These are phyloP conservation scores for Candida gorgasii DNA, from an alignment of 805 yeast genomes.

Conservation along the genomic window DNA sequence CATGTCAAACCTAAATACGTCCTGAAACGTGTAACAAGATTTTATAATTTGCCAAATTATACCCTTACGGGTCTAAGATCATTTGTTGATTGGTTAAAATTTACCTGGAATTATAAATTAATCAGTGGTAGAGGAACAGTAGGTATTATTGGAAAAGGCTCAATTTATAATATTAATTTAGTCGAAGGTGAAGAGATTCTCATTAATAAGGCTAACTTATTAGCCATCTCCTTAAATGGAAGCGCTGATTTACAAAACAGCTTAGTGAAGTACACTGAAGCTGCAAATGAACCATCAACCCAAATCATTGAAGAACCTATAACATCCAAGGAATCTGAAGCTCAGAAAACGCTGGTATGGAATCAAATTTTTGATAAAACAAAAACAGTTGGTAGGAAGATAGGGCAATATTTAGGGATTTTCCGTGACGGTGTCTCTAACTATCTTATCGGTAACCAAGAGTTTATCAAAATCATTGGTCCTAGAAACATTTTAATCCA, in stretches of 20 bases:
- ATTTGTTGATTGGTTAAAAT: conserved; percentile 37
- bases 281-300: neutral
- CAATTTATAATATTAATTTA: conserved; percentile 49
- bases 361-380: neutral
- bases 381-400: neutral
- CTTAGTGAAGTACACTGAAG: conserved; percentile 24
- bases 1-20: conserved; percentile 40
- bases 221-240: conserved; percentile 54
- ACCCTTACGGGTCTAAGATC: conserved; percentile 26
- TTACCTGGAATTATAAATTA: conserved; percentile 44
- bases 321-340: neutral
- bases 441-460: conserved; percentile 34
- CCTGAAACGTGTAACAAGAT: conserved; percentile 30
- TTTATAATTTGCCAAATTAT: conserved; percentile 20
- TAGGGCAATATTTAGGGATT: conserved; percentile 1
- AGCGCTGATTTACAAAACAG: conserved; percentile 45
- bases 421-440: conserved; percentile 9
- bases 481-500: conserved; percentile 54
- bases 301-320: no score
- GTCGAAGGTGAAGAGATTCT: conserved; percentile 48
- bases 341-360: neutral
- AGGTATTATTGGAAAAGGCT: conserved; percentile 56
- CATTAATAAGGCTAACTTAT: conserved; percentile 45
- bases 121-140: conserved; percentile 59
- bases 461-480: conserved; percentile 53